A percentile compares a stretch with the other conserved stretches of the same genome.
Evolutionary conservation across 192 early-diverging fungal species (phyloP).

Genomic region (Chytriomyces sp.): DNA sequence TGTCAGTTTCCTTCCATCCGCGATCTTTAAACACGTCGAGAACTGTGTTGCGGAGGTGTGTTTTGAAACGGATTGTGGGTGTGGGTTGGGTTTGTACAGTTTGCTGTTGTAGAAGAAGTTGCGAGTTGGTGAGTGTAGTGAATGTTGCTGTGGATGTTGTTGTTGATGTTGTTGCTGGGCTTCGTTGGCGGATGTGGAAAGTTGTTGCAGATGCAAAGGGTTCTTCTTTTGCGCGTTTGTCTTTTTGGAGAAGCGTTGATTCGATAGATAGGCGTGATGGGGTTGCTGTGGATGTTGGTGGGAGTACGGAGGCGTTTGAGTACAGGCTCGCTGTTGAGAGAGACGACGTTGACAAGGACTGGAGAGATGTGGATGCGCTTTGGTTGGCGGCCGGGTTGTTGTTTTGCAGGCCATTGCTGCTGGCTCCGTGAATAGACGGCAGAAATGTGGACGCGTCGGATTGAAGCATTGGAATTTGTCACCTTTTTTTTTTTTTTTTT

Average conservation of each 20-base stretch:
- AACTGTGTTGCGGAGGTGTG: conserved; percentile 61
- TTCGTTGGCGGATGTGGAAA: conserved; percentile 9
- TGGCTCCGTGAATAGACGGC: background rate
- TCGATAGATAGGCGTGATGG: no score
- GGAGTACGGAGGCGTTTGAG: background rate
- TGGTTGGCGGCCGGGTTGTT: background rate
- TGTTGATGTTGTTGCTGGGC: conserved; percentile 1
- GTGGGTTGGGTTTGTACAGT: background rate
- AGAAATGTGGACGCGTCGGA: background rate
- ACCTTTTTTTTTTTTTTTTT: no score
- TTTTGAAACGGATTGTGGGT: conserved; percentile 50
- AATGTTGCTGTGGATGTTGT: background rate
- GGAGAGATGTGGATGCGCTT: background rate
- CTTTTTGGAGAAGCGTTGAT: no score
- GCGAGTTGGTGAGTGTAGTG: no score
- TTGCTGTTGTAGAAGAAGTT: no score
- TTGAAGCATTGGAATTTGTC: background rate
- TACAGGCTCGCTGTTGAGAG: background rate
- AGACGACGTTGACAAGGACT: background rate
- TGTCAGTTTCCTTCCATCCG: conserved; percentile 67
- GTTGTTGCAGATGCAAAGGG: conserved; percentile 3
- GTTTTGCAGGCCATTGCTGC: background rate
- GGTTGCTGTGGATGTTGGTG: background rate
- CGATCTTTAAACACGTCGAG: conserved; percentile 64
- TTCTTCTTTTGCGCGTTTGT: no score